phyloP scores from a whole-genome alignment of 2,329 filamentous ascomycete species.

The Shiraia bambusicola region DNA sequence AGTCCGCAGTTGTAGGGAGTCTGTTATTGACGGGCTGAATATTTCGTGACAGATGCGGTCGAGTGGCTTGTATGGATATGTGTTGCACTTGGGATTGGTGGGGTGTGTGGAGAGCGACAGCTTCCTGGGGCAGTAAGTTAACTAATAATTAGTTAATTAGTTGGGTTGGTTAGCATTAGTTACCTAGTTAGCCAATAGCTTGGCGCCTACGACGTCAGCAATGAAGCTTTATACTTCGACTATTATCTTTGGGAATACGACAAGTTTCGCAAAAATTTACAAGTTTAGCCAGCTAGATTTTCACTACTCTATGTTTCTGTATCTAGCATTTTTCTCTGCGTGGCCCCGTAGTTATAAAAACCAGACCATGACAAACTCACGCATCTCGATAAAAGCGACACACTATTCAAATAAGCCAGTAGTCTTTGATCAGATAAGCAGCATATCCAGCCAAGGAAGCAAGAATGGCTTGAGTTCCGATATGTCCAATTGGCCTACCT shows the following conservation, averaged over 20 bases:
- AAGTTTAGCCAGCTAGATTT: not conserved
- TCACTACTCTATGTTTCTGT: not conserved
- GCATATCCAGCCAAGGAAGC: constrained; percentile 32
- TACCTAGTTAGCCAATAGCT: no score
- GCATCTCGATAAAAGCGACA: not conserved
- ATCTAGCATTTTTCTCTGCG: no score
- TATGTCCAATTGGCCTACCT: constrained; percentile 32
- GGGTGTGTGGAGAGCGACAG: constrained; percentile 14
- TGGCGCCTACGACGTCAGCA: constrained; percentile 18
- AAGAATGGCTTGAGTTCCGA: constrained; percentile 35
- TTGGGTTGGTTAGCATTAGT: no score
- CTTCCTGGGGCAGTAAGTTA: constrained; percentile 4
- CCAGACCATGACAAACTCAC: not conserved
- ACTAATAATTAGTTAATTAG: no score
- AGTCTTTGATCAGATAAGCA: constrained; percentile 36
- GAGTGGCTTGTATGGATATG: constrained; percentile 9
- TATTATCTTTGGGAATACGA: constrained; percentile 1
- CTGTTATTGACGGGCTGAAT: constrained; percentile 1
- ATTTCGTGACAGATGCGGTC: constrained; percentile 3
- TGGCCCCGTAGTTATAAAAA: not conserved
- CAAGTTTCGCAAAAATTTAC: not conserved
- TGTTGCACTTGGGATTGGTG: constrained; percentile 16
- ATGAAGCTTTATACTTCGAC: constrained; percentile 5
- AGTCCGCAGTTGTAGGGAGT: not conserved
- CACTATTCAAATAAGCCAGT: constrained; percentile 21